Evolutionary conservation across 176 grass and related monocot genomes (phyloP), one percentile per base, ranked within the genome.

Genomic region (Eleusine indica): DNA sequence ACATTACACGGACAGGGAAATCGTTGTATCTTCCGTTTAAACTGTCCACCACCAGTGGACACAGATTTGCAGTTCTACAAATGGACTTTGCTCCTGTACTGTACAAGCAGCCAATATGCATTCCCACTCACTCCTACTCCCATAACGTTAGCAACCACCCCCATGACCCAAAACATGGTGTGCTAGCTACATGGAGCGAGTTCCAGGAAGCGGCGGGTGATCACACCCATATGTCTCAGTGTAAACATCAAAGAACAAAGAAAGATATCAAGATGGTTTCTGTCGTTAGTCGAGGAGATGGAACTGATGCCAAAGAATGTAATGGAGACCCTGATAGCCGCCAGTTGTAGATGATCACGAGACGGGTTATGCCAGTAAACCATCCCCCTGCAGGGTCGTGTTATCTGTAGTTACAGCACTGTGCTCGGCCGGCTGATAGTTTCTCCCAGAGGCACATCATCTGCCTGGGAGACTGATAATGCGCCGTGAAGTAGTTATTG

Each of bases 401-500:
- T 94, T 79, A 99, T 90, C 91, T 94, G 49, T 88, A 92, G 78
- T 91, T 96, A 74, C 93, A 98, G 64, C 96, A 98, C 0, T 79
- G 74, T 9, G 91, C 68, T 11, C 44, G 80, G 28, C 96, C 87
- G 12, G 66, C 43, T 16, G 88, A 86, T 10, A 99, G 76, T 66
- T 96, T 91, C 9, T 99, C 89, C 85, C 87, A 89, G 21, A 96
- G 84, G 74, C 93, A 99, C 6, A 96, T 17, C 93, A 99, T 96
- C 47, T 99, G 93, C 79, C 91, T 83, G 16, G 96, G 96, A 29
- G 96, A 98, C 78, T 96, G 96, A 78, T 98, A 98, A 78, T 98
- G 96, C 6, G 93, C 87, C 0, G 93, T 95, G 71, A 90, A 95
- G 66, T 98, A 98, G 83, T 82, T 83, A 21, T 92, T 75, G 39